Conservation (phyloP, 2,329 filamentous ascomycete genomes). For the Coniella lustricola region DNA sequence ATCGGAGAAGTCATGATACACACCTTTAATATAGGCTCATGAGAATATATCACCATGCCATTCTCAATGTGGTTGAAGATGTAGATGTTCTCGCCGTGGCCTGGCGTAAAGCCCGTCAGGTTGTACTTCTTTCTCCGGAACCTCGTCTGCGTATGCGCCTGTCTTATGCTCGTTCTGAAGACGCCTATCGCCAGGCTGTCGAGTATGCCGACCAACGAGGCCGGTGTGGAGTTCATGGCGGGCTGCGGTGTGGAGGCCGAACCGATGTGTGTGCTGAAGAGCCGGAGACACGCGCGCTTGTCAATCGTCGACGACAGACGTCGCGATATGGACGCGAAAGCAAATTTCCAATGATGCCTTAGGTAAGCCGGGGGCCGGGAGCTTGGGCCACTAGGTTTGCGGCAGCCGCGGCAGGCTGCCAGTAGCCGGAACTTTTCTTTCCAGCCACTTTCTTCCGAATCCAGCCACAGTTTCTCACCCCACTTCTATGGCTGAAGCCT, state of each 20-base stretch:
- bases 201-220: slow-evolving; percentile 24
- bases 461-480: not conserved
- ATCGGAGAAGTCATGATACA: not conserved
- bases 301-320: slow-evolving; percentile 16
- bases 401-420: not conserved
- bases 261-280: slow-evolving; percentile 30
- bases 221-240: slow-evolving; percentile 25
- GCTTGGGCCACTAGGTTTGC: not conserved
- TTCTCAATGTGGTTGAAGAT: slow-evolving; percentile 44
- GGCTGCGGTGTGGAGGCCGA: not conserved
- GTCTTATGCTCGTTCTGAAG: slow-evolving; percentile 35
- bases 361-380: slow-evolving; percentile 9
- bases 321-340: slow-evolving; percentile 10
- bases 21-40: slow-evolving; percentile 25
- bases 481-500: slow-evolving; percentile 5
- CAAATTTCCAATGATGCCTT: slow-evolving; percentile 11
- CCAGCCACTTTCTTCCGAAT: not conserved
- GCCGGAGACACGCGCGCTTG: slow-evolving; percentile 8
- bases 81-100: slow-evolving; percentile 53
- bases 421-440: not conserved
- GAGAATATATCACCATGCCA: slow-evolving; percentile 48
- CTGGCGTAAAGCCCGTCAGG: slow-evolving; percentile 24
- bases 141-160: slow-evolving; percentile 20
- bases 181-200: slow-evolving; percentile 34
- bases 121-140: slow-evolving; percentile 20